phyloP scores from a whole-genome alignment of 1,284 basidiomycete genomes.

The Ceratobasidium sp. region DNA sequence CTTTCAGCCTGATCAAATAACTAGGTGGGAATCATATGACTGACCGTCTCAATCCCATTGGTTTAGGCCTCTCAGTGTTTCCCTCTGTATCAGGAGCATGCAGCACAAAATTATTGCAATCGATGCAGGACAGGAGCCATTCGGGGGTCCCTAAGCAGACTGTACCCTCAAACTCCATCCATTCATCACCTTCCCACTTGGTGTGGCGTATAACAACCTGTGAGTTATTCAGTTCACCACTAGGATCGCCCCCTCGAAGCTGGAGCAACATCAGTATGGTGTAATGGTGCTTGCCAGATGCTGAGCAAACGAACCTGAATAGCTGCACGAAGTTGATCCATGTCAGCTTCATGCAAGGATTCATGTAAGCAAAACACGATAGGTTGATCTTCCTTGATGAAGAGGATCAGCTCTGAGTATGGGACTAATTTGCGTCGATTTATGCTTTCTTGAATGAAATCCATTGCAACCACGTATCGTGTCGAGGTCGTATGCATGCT shows the following conservation, averaged over 20 bases:
- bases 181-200: not conserved
- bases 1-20: too few species aligned
- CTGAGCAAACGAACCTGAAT: not conserved
- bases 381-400: conserved; percentile 10
- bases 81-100: not conserved
- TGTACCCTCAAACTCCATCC: not conserved
- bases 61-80: not conserved
- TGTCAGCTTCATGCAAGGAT: not conserved
- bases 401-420: not conserved
- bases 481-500: not conserved
- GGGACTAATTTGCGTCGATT: not conserved
- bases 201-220: not conserved
- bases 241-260: conserved; percentile 4
- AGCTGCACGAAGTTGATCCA: not conserved
- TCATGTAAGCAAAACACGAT: conserved; percentile 14
- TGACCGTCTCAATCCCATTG: too few species aligned
- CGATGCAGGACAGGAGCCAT: conserved; percentile 1
- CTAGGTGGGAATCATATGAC: too few species aligned
- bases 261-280: not conserved
- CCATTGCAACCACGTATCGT: not conserved
- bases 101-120: not conserved
- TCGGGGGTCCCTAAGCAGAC: not conserved
- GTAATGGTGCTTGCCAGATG: not conserved
- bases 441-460: conserved; percentile 21
- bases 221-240: not conserved